phyloP scores from a whole-genome alignment of 148 eudicot genomes.

The Diospyros lotus region DNA sequence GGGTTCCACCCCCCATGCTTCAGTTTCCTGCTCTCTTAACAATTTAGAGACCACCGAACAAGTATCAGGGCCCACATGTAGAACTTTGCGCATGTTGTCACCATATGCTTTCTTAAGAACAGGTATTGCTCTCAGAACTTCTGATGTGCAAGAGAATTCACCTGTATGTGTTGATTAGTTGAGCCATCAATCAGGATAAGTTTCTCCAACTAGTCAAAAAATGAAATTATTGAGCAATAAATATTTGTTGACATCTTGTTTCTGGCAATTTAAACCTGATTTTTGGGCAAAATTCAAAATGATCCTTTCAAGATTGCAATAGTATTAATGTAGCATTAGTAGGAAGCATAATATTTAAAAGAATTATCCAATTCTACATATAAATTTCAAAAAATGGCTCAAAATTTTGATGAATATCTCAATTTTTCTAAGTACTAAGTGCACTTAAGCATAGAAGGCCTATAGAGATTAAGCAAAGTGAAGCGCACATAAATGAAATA shows the following conservation, averaged over 20 bases:
- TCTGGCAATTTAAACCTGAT: neutral
- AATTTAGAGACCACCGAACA: slow-evolving; percentile 38
- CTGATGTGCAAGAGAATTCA: slow-evolving; percentile 38
- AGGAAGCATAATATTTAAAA: neutral
- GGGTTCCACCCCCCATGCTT: slow-evolving; percentile 54
- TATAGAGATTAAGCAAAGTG: too few relatives aligned
- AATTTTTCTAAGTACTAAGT: too few relatives aligned
- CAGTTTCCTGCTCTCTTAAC: slow-evolving; percentile 35
- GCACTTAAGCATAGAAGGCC: too few relatives aligned
- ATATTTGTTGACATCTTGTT: neutral
- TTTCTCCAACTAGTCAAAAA: neutral
- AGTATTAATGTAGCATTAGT: neutral
- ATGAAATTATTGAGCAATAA: neutral
- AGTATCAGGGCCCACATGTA: slow-evolving; percentile 52
- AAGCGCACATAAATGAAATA: too few relatives aligned
- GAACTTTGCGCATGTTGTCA: slow-evolving; percentile 40
- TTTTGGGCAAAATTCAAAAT: neutral
- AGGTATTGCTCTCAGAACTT: slow-evolving; percentile 40
- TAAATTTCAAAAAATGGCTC: too few relatives aligned
- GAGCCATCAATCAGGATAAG: slow-evolving; percentile 1
- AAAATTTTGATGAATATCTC: too few relatives aligned
- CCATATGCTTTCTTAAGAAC: slow-evolving; percentile 40
- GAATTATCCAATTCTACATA: neutral
- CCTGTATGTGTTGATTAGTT: slow-evolving; percentile 22
- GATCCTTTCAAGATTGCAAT: too few relatives aligned